Base-by-base conservation (phyloP, 1,284 basidiomycete species). In the Salmacisia buchloeana region DNA sequence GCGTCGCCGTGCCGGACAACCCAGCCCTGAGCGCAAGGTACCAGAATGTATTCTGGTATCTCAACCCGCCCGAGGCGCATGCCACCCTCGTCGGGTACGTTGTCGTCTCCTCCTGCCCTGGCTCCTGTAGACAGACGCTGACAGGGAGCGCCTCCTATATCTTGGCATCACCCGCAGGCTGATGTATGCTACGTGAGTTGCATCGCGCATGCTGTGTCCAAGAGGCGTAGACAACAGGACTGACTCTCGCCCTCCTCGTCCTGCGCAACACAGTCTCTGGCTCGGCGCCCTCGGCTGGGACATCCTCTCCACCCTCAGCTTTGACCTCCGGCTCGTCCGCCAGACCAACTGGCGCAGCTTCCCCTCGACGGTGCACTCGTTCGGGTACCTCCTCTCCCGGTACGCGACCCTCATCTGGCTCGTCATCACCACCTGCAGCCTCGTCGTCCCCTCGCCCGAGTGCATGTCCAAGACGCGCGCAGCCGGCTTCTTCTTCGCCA, bases 271-370 rank as follows among this genome's bases (percentile, higher is more conserved):
- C 21, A 49, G 21, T 5, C 25, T 72, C 63, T 75, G 73, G 72
- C 68, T 74, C 62, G 73, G 73, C 41, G 73, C 72, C 2, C 66
- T 74, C 13, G 73, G 72, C 10, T 75, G 72, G 73, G 73, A 75
- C 52, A 69, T 75, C 29, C 63, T 75, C 52, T 69, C 65, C 59
- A 70, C 70, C 41, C 58, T 71, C 35, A 33, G 57, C 10, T 73
- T 75, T 52, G 73, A 75, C 58, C 23, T 69, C 39, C 65, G 71
- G 25, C 41, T 75, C 43, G 31, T 70, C 56, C 58, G 60, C 27
- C 65, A 75, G 59, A 75, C 73, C 12, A 68, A 54, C 1, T 75
- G 70, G 68, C 46, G 63, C 29, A 71, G 67, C 63, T 43, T 65
- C 62, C 68, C 68, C 34, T 72, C 72, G 21, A 61, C 63, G 49